Evolutionary conservation across 345 rosid species (phyloP).

Genomic region (Turnera subulata): DNA sequence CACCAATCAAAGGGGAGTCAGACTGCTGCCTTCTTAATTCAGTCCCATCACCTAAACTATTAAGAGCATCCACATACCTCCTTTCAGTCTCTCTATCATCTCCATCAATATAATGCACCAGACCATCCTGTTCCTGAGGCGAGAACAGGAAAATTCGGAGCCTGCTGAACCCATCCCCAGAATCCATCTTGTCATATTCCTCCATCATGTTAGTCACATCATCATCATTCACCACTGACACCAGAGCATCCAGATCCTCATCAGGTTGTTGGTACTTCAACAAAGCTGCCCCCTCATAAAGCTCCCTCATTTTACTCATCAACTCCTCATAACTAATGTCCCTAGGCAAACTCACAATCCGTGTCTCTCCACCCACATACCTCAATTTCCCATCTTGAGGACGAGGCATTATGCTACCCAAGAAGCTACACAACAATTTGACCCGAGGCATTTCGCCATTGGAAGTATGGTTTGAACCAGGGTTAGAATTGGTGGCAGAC

Average conservation of each 20-base stretch:
- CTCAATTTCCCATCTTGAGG: constrained; percentile 94
- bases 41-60: constrained; percentile 66
- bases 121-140: constrained; percentile 60
- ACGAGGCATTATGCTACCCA: constrained; percentile 87
- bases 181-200: constrained; percentile 89
- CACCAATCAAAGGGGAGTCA: constrained; percentile 43
- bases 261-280: constrained; percentile 97
- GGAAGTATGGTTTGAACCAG: constrained; percentile 35
- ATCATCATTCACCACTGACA: constrained; percentile 90
- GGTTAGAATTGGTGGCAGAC: constrained; percentile 32
- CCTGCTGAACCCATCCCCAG: constrained; percentile 87
- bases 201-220: constrained; percentile 98
- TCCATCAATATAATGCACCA: constrained; percentile 57
- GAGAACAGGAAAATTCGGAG: constrained; percentile 90
- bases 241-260: constrained; percentile 99
- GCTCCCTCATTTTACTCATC: constrained; percentile 82
- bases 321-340: constrained; percentile 72
- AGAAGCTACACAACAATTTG: constrained; percentile 86
- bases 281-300: constrained; percentile 66
- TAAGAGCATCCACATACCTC: constrained; percentile 93
- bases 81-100: constrained; percentile 84
- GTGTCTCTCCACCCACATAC: constrained; percentile 94
- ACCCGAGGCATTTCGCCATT: constrained; percentile 69
- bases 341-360: constrained; percentile 68
- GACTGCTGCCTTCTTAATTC: constrained; percentile 58